phyloP scores from a whole-genome alignment of 768 basidiomycete species.

The Trametes cubensis region DNA sequence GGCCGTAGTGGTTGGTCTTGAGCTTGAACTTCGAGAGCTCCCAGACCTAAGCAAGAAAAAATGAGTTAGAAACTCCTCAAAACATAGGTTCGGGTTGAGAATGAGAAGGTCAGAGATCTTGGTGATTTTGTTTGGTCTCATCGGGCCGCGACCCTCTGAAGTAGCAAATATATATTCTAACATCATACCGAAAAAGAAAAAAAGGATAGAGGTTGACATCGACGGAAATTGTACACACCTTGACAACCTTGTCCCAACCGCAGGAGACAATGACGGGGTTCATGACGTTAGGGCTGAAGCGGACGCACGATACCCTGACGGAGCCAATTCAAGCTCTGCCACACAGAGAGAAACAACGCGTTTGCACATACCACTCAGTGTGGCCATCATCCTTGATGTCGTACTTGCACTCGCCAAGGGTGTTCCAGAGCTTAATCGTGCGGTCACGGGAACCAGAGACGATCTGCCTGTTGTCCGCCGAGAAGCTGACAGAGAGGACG shows the following conservation, averaged over 20 bases:
- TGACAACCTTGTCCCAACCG: conserved; percentile 99
- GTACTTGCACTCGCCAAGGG: conserved; percentile 99
- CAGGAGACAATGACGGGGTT: conserved; percentile 99
- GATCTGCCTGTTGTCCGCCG: conserved; percentile 99
- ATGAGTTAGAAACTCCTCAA: neutral
- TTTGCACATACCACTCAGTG: conserved; percentile 75
- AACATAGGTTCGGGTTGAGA: neutral
- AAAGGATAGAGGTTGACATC: conserved; percentile 34
- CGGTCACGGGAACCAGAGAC: conserved; percentile 97
- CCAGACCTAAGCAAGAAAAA: conserved; percentile 74
- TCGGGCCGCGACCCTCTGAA: conserved; percentile 37
- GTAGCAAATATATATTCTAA: conserved; percentile 37
- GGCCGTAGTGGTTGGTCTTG: conserved; percentile 99
- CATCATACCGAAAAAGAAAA: conserved; percentile 28
- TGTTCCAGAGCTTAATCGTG: conserved; percentile 99
- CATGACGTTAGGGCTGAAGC: conserved; percentile 96
- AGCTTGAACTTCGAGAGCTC: conserved; percentile 99
- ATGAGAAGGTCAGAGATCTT: conserved; percentile 36
- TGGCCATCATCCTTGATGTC: conserved; percentile 99
- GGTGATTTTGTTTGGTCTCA: conserved; percentile 40
- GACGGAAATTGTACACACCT: conserved; percentile 58
- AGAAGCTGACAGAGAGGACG: conserved; percentile 98
- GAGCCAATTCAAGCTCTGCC: conserved; percentile 1
- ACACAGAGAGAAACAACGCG: neutral
- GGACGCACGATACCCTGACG: conserved; percentile 94